Percentiles rank a stretch among this genome's conserved stretches.
Conservation (phyloP, 176 grass and related monocot genomes). For the Carex scoparia region DNA sequence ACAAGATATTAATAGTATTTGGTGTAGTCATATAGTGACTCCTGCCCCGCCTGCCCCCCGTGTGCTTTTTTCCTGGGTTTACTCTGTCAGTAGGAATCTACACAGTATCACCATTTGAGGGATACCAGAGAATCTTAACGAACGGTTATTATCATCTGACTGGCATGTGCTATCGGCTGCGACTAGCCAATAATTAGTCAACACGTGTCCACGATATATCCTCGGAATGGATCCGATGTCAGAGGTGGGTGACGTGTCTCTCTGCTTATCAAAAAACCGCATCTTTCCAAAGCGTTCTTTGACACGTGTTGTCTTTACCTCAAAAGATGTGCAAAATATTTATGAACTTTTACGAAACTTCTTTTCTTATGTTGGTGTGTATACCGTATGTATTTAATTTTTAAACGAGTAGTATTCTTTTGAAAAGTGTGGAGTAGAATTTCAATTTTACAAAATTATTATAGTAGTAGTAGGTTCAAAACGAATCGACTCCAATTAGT, state of each 20-base stretch:
- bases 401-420: too few relatives aligned
- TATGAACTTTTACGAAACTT: neutral
- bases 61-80: too few relatives aligned
- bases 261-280: slow-evolving; percentile 2
- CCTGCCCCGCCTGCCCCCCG: too few relatives aligned
- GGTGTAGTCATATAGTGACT: too few relatives aligned
- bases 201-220: slow-evolving; percentile 7
- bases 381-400: too few relatives aligned
- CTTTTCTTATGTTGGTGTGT: neutral
- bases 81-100: neutral
- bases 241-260: slow-evolving; percentile 13
- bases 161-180: neutral
- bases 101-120: neutral
- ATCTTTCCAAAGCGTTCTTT: neutral
- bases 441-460: too few relatives aligned
- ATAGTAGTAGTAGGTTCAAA: too few relatives aligned
- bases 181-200: neutral
- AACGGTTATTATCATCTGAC: slow-evolving; percentile 1
- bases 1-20: too few relatives aligned
- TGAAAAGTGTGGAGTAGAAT: too few relatives aligned
- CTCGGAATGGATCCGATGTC: slow-evolving; percentile 11
- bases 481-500: too few relatives aligned
- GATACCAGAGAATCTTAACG: neutral
- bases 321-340: neutral
- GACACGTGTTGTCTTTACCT: neutral